Conservation (phyloP, 345 rosid species). For the Hypericum androsaemum region DNA sequence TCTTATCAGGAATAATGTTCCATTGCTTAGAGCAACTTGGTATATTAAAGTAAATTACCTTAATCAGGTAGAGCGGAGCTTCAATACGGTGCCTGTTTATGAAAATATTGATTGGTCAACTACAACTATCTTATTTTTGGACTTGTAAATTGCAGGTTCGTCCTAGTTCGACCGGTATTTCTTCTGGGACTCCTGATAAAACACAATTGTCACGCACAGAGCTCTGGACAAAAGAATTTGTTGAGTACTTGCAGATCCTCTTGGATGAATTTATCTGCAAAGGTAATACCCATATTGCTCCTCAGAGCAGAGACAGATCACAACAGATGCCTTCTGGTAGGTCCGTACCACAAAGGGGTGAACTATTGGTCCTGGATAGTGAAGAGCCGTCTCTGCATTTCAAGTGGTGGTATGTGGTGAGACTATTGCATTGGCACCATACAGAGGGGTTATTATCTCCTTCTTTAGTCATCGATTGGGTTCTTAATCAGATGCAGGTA, state of each 20-base stretch:
- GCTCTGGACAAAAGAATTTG: slow-evolving; percentile 92
- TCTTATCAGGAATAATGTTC: slow-evolving; percentile 88
- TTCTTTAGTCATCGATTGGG: slow-evolving; percentile 89
- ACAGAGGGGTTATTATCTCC: slow-evolving; percentile 90
- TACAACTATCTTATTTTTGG: slow-evolving; percentile 3
- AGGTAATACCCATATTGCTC: slow-evolving; percentile 52
- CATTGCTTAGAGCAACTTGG: slow-evolving; percentile 95
- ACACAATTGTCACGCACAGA: slow-evolving; percentile 46
- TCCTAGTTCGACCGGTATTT: slow-evolving; percentile 48
- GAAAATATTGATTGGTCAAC: background rate
- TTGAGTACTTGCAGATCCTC: slow-evolving; percentile 77
- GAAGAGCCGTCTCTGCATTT: slow-evolving; percentile 82
- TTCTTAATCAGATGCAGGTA: slow-evolving; percentile 82
- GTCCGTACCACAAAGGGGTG: slow-evolving; percentile 44
- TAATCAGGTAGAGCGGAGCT: slow-evolving; percentile 56
- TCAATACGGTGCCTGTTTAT: background rate
- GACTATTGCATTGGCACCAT: slow-evolving; percentile 89
- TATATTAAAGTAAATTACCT: slow-evolving; percentile 91
- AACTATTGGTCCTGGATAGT: slow-evolving; percentile 43
- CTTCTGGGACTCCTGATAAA: slow-evolving; percentile 47
- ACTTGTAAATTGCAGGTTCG: slow-evolving; percentile 48
- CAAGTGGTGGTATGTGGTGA: slow-evolving; percentile 93
- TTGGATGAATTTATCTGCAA: slow-evolving; percentile 64
- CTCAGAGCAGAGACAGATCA: slow-evolving; percentile 54
- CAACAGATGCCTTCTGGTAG: slow-evolving; percentile 60